Evolutionary conservation across 169 alveolate genomes (phyloP).

Genomic region (Babesia bovis): DNA sequence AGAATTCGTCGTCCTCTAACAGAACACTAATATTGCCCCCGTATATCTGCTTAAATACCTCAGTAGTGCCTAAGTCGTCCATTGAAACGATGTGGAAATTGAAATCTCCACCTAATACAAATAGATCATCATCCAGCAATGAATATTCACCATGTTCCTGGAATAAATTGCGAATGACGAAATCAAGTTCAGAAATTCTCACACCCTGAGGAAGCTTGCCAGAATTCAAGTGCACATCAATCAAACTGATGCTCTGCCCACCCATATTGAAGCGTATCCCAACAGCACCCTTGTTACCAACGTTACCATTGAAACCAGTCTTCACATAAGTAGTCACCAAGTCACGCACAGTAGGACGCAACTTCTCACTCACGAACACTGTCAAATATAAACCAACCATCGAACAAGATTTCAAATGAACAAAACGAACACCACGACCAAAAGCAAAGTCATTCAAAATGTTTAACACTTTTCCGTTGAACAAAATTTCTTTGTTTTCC

Average conservation of each 20-base stretch:
- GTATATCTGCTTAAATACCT: conserved; percentile 44
- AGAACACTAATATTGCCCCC: conserved; percentile 41
- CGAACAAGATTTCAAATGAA: conserved; percentile 40
- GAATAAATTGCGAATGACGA: conserved; percentile 37
- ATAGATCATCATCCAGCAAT: conserved; percentile 73
- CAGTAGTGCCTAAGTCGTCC: conserved; percentile 66
- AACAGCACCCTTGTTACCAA: conserved; percentile 66
- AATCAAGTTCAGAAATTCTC: conserved; percentile 33
- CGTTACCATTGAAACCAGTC: conserved; percentile 57
- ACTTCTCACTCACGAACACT: conserved; percentile 33
- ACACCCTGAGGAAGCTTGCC: conserved; percentile 42
- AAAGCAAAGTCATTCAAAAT: background rate
- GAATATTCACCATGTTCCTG: conserved; percentile 24
- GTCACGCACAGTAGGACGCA: conserved; percentile 23
- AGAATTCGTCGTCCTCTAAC: conserved; percentile 69
- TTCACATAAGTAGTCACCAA: conserved; percentile 34
- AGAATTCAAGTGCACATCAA: conserved; percentile 54
- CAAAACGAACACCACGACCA: conserved; percentile 5
- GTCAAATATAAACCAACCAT: conserved; percentile 60
- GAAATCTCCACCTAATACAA: conserved; percentile 87
- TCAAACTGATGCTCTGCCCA: conserved; percentile 34
- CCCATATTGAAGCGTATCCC: conserved; percentile 35
- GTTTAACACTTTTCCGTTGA: conserved; percentile 27
- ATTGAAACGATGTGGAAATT: conserved; percentile 76
- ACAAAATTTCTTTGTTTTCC: conserved; percentile 55